Percentiles rank a stretch among this genome's conserved stretches.
phyloP scores from a whole-genome alignment of 2,329 filamentous ascomycete genomes.

The Hymenoscyphus linearis region DNA sequence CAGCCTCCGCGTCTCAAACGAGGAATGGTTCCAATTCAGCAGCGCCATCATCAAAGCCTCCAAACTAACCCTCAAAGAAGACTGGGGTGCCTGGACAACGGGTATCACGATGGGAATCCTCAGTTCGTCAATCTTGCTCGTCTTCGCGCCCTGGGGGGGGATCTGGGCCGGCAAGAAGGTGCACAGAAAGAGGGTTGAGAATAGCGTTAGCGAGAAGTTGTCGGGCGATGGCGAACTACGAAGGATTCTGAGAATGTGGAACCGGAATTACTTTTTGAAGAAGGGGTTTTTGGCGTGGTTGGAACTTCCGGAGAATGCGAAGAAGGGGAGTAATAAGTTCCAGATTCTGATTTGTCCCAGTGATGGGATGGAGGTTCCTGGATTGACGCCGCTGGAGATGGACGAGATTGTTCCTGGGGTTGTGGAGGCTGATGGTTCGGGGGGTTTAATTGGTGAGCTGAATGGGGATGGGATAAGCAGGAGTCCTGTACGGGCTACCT shows the following conservation, averaged over 20 bases:
- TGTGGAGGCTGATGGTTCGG: constrained; percentile 2
- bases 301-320: constrained; percentile 19
- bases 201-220: constrained; percentile 21
- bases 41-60: constrained; percentile 21
- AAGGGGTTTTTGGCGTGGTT: constrained; percentile 26
- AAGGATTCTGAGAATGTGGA: constrained; percentile 19
- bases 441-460: neutral
- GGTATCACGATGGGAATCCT: constrained; percentile 23
- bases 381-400: neutral
- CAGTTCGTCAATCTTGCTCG: constrained; percentile 13
- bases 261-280: constrained; percentile 14
- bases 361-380: neutral
- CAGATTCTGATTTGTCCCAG: constrained; percentile 5
- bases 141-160: constrained; percentile 21
- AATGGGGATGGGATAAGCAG: neutral
- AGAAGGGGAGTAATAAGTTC: constrained; percentile 8
- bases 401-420: neutral
- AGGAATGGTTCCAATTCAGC: constrained; percentile 26
- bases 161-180: constrained; percentile 22
- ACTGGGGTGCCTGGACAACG: constrained; percentile 22
- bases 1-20: constrained; percentile 17
- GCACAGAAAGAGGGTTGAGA: constrained; percentile 20
- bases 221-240: constrained; percentile 19
- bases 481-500: neutral
- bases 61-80: constrained; percentile 20